A percentile compares a stretch with the other conserved stretches of the same genome.
phyloP scores from a whole-genome alignment of 2,329 filamentous ascomycete genomes.

The Phyllachora maydis region DNA sequence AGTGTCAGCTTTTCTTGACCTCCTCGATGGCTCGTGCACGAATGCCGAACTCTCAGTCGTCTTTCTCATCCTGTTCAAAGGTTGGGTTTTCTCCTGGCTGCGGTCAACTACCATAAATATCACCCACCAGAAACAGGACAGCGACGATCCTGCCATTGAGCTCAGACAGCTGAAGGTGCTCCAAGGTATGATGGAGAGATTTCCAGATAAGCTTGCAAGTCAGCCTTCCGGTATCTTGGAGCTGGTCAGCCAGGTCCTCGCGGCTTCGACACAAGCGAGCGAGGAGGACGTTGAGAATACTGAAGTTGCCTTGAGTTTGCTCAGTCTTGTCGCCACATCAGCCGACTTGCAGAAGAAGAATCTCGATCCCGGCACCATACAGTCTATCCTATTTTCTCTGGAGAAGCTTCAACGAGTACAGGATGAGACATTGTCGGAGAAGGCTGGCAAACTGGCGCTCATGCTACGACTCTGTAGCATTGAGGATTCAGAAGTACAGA shows the following conservation, averaged over 20 bases:
- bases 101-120: conserved; percentile 10
- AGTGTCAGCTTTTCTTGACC: conserved; percentile 22
- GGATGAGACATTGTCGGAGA: conserved; percentile 23
- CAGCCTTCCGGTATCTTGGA: conserved; percentile 44
- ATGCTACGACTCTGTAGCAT: conserved; percentile 34
- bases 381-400: conserved; percentile 26
- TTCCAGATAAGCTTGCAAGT: conserved; percentile 40
- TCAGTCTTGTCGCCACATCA: conserved; percentile 38
- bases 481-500: conserved; percentile 16
- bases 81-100: conserved; percentile 25
- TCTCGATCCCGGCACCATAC: conserved; percentile 18
- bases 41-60: conserved; percentile 35
- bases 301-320: conserved; percentile 33
- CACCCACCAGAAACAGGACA: conserved; percentile 7
- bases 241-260: conserved; percentile 39
- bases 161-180: conserved; percentile 40
- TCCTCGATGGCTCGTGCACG: conserved; percentile 27
- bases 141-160: conserved; percentile 19
- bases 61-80: conserved; percentile 36
- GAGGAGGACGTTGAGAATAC: conserved; percentile 26
- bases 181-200: conserved; percentile 41
- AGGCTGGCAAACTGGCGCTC: conserved; percentile 32
- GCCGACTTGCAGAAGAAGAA: conserved; percentile 30
- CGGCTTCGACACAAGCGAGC: conserved; percentile 11
- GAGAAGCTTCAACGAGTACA: conserved; percentile 16